Evolutionary conservation across 768 basidiomycete species (phyloP), one percentile per base, ranked within the genome.

Genomic region (Suillus weaverae): DNA sequence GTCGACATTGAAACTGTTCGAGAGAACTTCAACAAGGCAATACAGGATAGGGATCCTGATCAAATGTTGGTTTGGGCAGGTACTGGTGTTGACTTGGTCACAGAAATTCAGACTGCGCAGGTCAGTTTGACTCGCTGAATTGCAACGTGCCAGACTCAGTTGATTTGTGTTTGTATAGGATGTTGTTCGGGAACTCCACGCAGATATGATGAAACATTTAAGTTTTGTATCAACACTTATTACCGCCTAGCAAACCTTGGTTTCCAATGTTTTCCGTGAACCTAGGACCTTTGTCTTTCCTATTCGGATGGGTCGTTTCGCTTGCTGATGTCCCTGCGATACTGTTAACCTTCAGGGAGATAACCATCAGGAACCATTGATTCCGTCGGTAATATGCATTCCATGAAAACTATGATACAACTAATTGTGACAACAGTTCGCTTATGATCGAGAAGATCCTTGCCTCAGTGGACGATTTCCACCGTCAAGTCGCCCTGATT

Each of bases 401-500:
- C 39, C 39, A 55, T 61, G 53, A 41, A 26, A 61, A 57, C 70
- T 66, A 62, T 68, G 59, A 70, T 65, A 71, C 70, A 70, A 62
- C 66, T 70, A 71, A 69, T 59, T 39, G 65, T 62, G 61, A 70
- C 63, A 67, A 33, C 61, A 64, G 55, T 61, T 61, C 57, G 43
- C 56, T 51, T 50, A 65, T 64, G 20, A 55, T 55, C 53, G 60
- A 61, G 62, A 46, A 59, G 46, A 61, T 32, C 14, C 60, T 61
- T 64, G 44, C 26, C 64, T 80, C 69, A 90, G 72, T 92, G 90
- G 60, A 88, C 86, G 70, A 97, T 96, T 79, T 96, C 95, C 62
- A 92, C 90, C 33, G 88, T 86, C 73, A 97, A 81, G 76, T 98
- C 96, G 55, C 95, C 95, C 78, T 96, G 94, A 77, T 89, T 91